Percentiles rank a stretch among this genome's conserved stretches.
Evolutionary conservation across 148 eudicot genomes (phyloP).

Genomic region (Chenopodium album): DNA sequence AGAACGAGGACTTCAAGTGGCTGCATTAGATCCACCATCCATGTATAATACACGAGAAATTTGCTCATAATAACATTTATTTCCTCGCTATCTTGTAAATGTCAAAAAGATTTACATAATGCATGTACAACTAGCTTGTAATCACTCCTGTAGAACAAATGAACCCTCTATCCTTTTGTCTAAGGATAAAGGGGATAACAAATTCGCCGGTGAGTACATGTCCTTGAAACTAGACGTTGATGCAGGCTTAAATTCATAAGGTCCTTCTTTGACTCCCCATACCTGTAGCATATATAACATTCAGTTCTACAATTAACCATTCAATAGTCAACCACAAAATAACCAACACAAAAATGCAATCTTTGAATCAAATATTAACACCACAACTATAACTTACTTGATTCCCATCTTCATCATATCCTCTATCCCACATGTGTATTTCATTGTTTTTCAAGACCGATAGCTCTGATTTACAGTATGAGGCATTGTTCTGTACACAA

Average conservation of each 20-base stretch:
- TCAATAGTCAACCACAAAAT: not conserved
- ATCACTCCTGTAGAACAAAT: conserved; percentile 70
- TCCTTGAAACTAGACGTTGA: conserved; percentile 72
- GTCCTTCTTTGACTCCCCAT: conserved; percentile 94
- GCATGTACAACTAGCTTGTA: conserved; percentile 18
- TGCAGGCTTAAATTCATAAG: conserved; percentile 95
- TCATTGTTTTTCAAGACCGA: conserved; percentile 85
- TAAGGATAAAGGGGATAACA: conserved; percentile 49
- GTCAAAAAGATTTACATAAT: conserved; percentile 15
- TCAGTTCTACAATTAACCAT: not conserved
- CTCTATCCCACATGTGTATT: conserved; percentile 85
- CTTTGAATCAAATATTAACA: not conserved
- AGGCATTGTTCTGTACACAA: conserved; percentile 64
- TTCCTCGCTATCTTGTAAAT: not conserved
- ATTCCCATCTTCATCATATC: conserved; percentile 90
- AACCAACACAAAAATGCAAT: not conserved
- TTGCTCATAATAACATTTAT: not conserved
- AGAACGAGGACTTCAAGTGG: not conserved
- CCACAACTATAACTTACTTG: conserved; percentile 46
- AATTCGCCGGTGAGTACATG: conserved; percentile 57
- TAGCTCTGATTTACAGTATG: conserved; percentile 71
- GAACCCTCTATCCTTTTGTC: conserved; percentile 88
- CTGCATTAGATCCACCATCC: not conserved
- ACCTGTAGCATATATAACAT: conserved; percentile 49
- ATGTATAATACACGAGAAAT: conserved; percentile 7